A percentile compares a stretch with the other conserved stretches of the same genome.
Evolutionary conservation across 768 basidiomycete genomes (phyloP).

Genomic region (Thelephora aurantiotincta): DNA sequence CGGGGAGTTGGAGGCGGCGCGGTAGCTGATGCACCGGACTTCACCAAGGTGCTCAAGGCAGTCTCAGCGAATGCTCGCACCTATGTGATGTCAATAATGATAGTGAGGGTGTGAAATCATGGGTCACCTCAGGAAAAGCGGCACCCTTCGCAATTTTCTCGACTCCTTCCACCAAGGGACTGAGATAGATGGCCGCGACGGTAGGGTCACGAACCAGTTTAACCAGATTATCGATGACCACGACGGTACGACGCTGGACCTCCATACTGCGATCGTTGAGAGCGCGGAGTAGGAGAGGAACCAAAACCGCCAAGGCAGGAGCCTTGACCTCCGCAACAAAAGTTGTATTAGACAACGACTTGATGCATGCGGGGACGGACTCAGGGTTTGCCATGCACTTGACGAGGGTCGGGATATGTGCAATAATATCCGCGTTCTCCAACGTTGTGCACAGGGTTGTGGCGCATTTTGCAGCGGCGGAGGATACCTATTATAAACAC

Average conservation of each 20-base stretch:
- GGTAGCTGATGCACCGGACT: slow-evolving; percentile 69
- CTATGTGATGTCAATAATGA: slow-evolving; percentile 18
- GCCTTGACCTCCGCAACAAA: slow-evolving; percentile 96
- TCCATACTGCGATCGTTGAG: slow-evolving; percentile 95
- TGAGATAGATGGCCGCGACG: slow-evolving; percentile 81
- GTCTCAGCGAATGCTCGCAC: slow-evolving; percentile 87
- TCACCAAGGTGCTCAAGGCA: slow-evolving; percentile 66
- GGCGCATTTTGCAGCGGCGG: slow-evolving; percentile 79
- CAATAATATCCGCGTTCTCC: slow-evolving; percentile 83
- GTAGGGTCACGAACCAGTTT: slow-evolving; percentile 90
- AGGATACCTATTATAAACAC: slow-evolving; percentile 46
- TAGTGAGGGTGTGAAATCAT: slow-evolving; percentile 3
- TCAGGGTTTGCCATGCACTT: slow-evolving; percentile 90
- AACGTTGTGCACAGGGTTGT: slow-evolving; percentile 81
- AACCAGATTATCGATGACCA: slow-evolving; percentile 92
- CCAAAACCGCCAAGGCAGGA: slow-evolving; percentile 91
- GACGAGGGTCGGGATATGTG: slow-evolving; percentile 81
- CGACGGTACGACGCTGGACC: slow-evolving; percentile 85
- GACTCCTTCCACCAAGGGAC: slow-evolving; percentile 79
- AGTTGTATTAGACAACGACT: slow-evolving; percentile 86
- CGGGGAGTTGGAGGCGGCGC: slow-evolving; percentile 58
- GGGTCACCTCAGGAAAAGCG: slow-evolving; percentile 82
- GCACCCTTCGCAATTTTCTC: slow-evolving; percentile 81
- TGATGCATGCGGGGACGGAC: slow-evolving; percentile 84
- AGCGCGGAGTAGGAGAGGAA: slow-evolving; percentile 81